These are phyloP conservation scores for Aureobasidium sp. DNA, from an alignment of 2,329 filamentous ascomycete genomes.

Conservation along the genomic window DNA sequence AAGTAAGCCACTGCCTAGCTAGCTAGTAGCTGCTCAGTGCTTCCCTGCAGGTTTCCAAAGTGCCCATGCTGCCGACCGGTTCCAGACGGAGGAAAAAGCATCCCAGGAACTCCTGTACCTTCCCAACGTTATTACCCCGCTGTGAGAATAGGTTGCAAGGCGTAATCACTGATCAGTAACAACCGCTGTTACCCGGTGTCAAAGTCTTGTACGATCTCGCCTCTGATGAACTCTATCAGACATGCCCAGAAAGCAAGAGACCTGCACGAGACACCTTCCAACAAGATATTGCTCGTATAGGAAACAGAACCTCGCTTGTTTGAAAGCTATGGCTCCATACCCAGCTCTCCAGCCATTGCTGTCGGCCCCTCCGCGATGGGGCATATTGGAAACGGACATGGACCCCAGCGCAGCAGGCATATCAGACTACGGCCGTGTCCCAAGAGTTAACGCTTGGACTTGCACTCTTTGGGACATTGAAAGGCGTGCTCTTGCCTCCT, in stretches of 20 bases:
- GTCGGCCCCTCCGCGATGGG: background rate
- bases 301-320: background rate
- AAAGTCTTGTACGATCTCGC: background rate
- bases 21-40: background rate
- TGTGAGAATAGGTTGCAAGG: background rate
- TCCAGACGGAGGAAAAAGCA: background rate
- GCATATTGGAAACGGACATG: background rate
- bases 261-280: background rate
- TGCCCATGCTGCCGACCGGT: background rate
- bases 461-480: background rate
- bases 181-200: background rate
- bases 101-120: background rate
- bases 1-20: background rate
- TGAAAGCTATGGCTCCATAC: background rate
- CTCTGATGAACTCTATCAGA: background rate
- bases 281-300: background rate
- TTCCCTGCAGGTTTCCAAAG: constrained; percentile 5
- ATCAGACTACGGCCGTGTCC: background rate
- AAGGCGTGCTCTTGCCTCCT: background rate
- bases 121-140: constrained; percentile 4
- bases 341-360: background rate
- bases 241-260: background rate
- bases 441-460: constrained; percentile 3
- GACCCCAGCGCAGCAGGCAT: background rate
- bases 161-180: background rate